Percentiles rank a stretch among this genome's conserved stretches.
Evolutionary conservation across 208 protist species (phyloP).

Genomic region (Polymyxa betae): DNA sequence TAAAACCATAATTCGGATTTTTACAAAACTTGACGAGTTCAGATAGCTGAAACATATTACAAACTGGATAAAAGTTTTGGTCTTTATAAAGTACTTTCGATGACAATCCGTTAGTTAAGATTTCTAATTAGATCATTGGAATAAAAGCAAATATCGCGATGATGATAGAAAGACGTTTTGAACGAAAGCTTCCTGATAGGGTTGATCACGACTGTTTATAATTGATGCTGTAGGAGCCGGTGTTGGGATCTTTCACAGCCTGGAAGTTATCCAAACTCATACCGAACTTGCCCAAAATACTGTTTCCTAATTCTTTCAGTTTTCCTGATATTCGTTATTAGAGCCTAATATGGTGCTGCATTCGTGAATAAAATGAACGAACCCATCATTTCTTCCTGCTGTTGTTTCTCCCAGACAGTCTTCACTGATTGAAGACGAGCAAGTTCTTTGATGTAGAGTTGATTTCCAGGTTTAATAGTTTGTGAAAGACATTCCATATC

Average conservation of each 20-base stretch:
- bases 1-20: no score
- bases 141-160: no score
- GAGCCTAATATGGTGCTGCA: not conserved
- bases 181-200: no score
- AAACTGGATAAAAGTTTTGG: no score
- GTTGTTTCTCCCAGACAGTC: constrained; percentile 28
- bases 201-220: constrained; percentile 62
- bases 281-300: constrained; percentile 65
- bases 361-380: not conserved
- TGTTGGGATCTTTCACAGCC: constrained; percentile 67
- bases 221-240: constrained; percentile 66
- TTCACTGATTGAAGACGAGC: constrained; percentile 29
- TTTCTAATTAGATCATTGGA: no score
- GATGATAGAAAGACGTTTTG: no score
- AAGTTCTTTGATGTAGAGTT: constrained; percentile 6
- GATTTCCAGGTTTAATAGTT: not conserved
- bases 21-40: no score
- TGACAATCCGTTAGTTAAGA: no score
- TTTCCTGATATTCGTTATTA: constrained; percentile 56
- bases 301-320: constrained; percentile 69
- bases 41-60: no score
- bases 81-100: no score
- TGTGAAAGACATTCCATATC: no score
- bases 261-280: constrained; percentile 70
- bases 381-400: constrained; percentile 66